Evolutionary conservation across 352 stramenopile species (phyloP), one percentile per base, ranked within the genome.

Genomic region (Phytopythium vexans): DNA sequence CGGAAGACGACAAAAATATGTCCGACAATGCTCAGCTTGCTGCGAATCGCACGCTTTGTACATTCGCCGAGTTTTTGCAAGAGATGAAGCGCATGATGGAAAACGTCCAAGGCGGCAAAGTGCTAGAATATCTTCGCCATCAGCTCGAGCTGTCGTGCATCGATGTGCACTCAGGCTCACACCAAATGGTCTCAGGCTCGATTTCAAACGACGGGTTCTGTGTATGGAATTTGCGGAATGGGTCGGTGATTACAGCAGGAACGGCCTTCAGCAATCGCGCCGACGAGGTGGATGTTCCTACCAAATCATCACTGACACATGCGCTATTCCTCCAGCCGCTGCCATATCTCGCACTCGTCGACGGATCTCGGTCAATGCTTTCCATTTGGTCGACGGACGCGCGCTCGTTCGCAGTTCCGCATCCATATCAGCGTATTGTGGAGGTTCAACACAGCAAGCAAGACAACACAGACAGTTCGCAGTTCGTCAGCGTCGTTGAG

Each of bases 171-270:
- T 37, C 43, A 3, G 47, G 64, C 6, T 40, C 67, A 7, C 40
- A 57, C 8, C 56, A 60, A 6, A 40, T 86, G 2, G 39, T 79
- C 15, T 69, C 72, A 6, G 54, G 61, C 3, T 84, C 70, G 1
- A 56, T 58, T 4, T 53, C 41, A 16, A 58, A 78, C 33, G 57
- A 50, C 0, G 68, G 49, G 0, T 80, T 84, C 41, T 84, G 73
- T 31, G 54, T 76, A 6, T 86, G 75, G 75, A 80, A 78, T 48
- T 27, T 80, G 8, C 65, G 68, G 36, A 77, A 75, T 46, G 64
- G 53, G 0, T 49, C 60, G 3, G 58, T 82, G 3, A 32, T 72
- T 14, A 66, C 52, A 46, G 68, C 41, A 36, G 64, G 37, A 0
- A 44, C 9, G 33, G 16, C 34, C 0, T 41, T 11, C 3, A 34